A percentile compares a stretch with the other conserved stretches of the same genome.
Evolutionary conservation across 2,329 filamentous ascomycete genomes (phyloP).

Genomic region (Pseudocercospora musae): DNA sequence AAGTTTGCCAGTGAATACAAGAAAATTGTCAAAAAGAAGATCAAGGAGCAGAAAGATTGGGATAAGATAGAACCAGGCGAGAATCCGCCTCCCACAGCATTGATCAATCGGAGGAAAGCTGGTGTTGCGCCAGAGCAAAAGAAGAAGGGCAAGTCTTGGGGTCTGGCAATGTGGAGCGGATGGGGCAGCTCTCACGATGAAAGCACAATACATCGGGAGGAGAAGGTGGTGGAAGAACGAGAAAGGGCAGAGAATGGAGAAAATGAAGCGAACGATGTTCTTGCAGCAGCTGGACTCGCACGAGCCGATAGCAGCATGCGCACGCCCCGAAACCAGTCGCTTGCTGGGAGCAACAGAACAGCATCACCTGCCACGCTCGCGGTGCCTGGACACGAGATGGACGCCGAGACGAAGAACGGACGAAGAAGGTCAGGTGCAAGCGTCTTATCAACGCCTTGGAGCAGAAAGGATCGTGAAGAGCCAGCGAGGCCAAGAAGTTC

Average conservation of each 20-base stretch:
- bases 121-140: conserved; percentile 31
- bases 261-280: conserved; percentile 5
- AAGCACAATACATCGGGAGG: conserved; percentile 62
- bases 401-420: conserved; percentile 15
- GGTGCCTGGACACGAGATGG: conserved; percentile 11
- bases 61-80: conserved; percentile 68
- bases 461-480: conserved; percentile 13
- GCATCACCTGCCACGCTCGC: conserved; percentile 6
- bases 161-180: conserved; percentile 76
- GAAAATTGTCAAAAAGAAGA: conserved; percentile 68
- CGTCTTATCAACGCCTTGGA: conserved; percentile 21
- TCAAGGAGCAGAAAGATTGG: conserved; percentile 69
- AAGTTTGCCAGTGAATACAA: conserved; percentile 68
- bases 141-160: conserved; percentile 55
- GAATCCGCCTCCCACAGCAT: conserved; percentile 74
- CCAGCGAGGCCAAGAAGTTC: conserved; percentile 22
- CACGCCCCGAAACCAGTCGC: not conserved
- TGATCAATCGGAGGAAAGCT: conserved; percentile 50
- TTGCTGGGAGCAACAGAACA: not conserved
- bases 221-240: conserved; percentile 41
- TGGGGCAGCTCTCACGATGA: conserved; percentile 91
- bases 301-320: not conserved
- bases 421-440: conserved; percentile 25
- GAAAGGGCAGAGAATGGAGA: conserved; percentile 1
- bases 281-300: conserved; percentile 5